These are phyloP conservation scores for Saturnispora besseyi DNA, from an alignment of 805 yeast genomes.

Conservation along the genomic window DNA sequence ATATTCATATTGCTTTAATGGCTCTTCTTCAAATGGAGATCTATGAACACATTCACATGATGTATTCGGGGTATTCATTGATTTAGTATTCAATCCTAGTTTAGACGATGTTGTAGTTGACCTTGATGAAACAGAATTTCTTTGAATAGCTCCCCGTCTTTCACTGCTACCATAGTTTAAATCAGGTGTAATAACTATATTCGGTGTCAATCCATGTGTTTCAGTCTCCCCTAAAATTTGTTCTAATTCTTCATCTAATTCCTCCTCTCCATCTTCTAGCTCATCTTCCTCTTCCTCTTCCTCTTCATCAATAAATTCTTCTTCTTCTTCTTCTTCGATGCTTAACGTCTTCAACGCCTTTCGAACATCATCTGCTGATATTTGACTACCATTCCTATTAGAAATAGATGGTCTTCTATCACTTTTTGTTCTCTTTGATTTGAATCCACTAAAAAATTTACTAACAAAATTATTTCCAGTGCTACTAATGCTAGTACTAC, in stretches of 20 bases:
- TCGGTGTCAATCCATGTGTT: background rate
- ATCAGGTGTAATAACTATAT: background rate
- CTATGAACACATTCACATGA: conserved; percentile 2
- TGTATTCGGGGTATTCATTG: conserved; percentile 5
- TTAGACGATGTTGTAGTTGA: conserved; percentile 3
- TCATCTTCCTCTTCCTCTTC: background rate
- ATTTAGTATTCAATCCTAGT: background rate
- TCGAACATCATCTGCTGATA: conserved; percentile 4
- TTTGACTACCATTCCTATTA: background rate
- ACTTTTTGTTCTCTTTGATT: background rate
- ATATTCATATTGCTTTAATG: conserved; percentile 6
- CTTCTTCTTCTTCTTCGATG: conserved; percentile 12
- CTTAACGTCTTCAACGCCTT: conserved; percentile 9
- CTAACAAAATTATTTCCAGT: background rate
- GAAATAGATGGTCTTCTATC: background rate
- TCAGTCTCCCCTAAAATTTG: background rate
- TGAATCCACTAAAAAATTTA: conserved; percentile 1
- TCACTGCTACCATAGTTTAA: conserved; percentile 1
- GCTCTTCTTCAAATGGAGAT: background rate
- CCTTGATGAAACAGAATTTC: conserved; percentile 4
- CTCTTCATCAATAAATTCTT: conserved; percentile 3
- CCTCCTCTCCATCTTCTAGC: background rate
- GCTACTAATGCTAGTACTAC: background rate
- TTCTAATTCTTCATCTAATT: background rate
- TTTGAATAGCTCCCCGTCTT: background rate